Conservation (phyloP, 2,329 filamentous ascomycete genomes). For the Metarhizium rileyi region DNA sequence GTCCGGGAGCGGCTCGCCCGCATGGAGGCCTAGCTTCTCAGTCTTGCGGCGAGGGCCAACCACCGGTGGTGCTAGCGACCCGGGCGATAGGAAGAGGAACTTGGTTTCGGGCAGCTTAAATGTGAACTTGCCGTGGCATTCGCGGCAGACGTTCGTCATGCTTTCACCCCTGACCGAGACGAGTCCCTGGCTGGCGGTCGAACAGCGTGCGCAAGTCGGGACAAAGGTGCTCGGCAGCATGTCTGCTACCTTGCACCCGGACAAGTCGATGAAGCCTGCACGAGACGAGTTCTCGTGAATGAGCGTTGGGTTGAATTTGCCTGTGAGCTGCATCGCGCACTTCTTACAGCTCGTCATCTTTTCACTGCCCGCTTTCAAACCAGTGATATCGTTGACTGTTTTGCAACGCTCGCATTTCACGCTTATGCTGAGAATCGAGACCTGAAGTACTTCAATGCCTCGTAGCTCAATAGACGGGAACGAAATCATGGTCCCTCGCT, state of each 20-base stretch:
- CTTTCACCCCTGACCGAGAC: constrained; percentile 65
- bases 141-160: constrained; percentile 64
- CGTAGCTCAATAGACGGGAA: constrained; percentile 71
- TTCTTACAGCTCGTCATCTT: constrained; percentile 48
- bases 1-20: constrained; percentile 44
- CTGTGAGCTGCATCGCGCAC: constrained; percentile 42
- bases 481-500: constrained; percentile 66
- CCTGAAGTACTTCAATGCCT: constrained; percentile 65
- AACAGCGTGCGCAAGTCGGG: constrained; percentile 70
- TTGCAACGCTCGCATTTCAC: constrained; percentile 76
- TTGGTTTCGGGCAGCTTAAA: constrained; percentile 71
- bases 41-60: constrained; percentile 34
- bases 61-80: constrained; percentile 31
- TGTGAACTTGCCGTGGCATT: constrained; percentile 71
- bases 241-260: constrained; percentile 65
- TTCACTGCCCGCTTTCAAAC: constrained; percentile 46
- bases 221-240: constrained; percentile 72
- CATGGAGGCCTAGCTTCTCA: constrained; percentile 46
- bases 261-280: constrained; percentile 68
- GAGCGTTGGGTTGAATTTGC: constrained; percentile 55
- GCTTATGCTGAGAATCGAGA: constrained; percentile 56
- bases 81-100: constrained; percentile 60
- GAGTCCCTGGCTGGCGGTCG: constrained; percentile 57
- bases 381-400: constrained; percentile 58
- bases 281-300: constrained; percentile 65